These are phyloP conservation scores for Fraxinus latifolia DNA, from an alignment of 305 asterid genomes.

Conservation along the genomic window DNA sequence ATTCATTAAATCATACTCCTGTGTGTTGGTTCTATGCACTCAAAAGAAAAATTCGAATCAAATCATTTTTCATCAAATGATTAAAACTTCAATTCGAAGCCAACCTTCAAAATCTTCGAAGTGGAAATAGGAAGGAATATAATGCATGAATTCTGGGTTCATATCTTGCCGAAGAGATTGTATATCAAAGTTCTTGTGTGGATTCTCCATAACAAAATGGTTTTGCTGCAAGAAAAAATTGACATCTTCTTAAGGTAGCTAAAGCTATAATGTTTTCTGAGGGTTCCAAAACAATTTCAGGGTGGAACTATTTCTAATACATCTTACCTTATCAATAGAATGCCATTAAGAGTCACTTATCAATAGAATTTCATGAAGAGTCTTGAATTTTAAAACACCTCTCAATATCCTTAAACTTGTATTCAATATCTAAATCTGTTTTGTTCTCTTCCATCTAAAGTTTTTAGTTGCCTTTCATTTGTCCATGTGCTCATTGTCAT, in stretches of 20 bases:
- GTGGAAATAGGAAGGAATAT: not conserved
- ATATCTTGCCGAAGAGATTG: not conserved
- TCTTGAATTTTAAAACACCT: not conserved
- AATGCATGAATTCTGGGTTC: not conserved
- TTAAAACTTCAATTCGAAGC: not conserved
- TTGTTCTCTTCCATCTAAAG: not conserved
- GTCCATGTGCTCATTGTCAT: not conserved
- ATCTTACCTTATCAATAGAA: not conserved
- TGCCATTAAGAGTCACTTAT: not conserved
- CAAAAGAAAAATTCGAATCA: not conserved
- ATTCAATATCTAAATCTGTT: not conserved
- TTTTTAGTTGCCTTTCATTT: not conserved
- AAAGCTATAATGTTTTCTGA: not conserved
- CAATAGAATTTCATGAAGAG: not conserved
- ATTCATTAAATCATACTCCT: not conserved
- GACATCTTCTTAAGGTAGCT: not conserved
- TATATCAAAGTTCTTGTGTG: not conserved
- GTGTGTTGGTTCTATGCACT: not conserved
- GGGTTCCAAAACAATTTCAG: not conserved
- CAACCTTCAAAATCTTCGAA: not conserved
- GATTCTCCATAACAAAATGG: not conserved
- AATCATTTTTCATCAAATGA: not conserved
- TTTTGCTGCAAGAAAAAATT: not conserved
- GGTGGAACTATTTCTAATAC: not conserved
- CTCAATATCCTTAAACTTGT: not conserved